Percentiles rank a stretch among this genome's conserved stretches.
Evolutionary conservation across 2,329 filamentous ascomycete genomes (phyloP).

Genomic region (Diplocarpon rosae): DNA sequence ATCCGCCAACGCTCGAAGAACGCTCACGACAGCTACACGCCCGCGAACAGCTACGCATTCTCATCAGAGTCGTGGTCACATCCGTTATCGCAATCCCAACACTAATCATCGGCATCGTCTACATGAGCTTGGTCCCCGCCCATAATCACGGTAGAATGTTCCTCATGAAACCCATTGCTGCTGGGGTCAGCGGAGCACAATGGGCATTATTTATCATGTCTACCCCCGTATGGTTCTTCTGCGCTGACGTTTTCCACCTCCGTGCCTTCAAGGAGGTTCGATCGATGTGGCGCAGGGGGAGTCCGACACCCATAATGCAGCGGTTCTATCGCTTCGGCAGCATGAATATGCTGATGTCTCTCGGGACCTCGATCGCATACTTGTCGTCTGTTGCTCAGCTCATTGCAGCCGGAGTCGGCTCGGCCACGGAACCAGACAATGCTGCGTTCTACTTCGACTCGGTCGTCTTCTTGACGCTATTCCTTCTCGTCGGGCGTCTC

Average conservation of each 20-base stretch:
- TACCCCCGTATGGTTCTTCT: constrained; percentile 79
- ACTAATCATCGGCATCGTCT: constrained; percentile 79
- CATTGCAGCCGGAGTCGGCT: constrained; percentile 42
- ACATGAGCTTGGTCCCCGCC: constrained; percentile 68
- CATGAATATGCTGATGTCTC: constrained; percentile 89
- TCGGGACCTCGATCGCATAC: constrained; percentile 82
- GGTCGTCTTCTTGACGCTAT: constrained; percentile 83
- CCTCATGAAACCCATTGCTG: constrained; percentile 59
- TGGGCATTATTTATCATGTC: constrained; percentile 72
- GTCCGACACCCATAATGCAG: constrained; percentile 58
- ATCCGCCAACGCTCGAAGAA: constrained; percentile 75
- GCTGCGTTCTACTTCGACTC: constrained; percentile 75
- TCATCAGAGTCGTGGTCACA: constrained; percentile 61
- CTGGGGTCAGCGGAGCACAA: constrained; percentile 64
- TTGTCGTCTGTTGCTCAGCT: constrained; percentile 71
- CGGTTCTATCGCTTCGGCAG: constrained; percentile 89
- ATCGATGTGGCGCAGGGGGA: constrained; percentile 66
- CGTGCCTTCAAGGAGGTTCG: constrained; percentile 69
- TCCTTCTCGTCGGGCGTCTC: constrained; percentile 63
- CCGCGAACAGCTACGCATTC: constrained; percentile 56
- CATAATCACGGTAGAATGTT: constrained; percentile 48
- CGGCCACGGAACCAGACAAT: constrained; percentile 30
- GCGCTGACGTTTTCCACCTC: constrained; percentile 74
- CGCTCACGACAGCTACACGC: constrained; percentile 61
- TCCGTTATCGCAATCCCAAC: constrained; percentile 65